Evolutionary conservation across 2,329 filamentous ascomycete genomes (phyloP), one percentile per base, ranked within the genome.

Genomic region (Neofusicoccum laricinum): DNA sequence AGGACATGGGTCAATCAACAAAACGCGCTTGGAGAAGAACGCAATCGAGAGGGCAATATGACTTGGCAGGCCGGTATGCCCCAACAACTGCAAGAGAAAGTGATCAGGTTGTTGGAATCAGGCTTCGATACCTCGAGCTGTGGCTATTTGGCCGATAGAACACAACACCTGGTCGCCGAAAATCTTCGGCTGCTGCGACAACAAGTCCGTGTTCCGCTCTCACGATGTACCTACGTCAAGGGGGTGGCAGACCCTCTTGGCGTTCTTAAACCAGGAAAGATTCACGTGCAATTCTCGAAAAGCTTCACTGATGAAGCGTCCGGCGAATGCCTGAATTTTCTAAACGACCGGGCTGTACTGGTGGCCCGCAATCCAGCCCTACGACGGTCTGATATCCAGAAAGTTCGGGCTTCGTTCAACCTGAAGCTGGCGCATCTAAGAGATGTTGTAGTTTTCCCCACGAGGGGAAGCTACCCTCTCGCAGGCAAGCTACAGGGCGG

Each of bases 371-470:
- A 87, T 1, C 91, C 91, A 0, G 87, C 90, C 0, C 86, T 92
- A 70, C 85, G 88, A 21, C 80, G 82, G 0, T 91, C 87, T 32
- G 91, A 95, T 66, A 86, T 94, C 0, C 91, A 93, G 69, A 89
- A 84, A 63, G 75, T 81, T 1, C 73, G 71, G 36, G 81, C 82
- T 0, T 79, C 85, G 0, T 82, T 77, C 68, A 81, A 82, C n/a
- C 81, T 82, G 0, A 82, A 87, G 46, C 77, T 94, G 0, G 85
- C 88, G 2, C 84, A 86, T 2, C 76, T 97, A 0, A 90, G 90
- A 66, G 90, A 97, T 69, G 88, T 97, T 1, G 82, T 95, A 14
- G 84, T 97, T 0, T 97, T 98, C 68, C 82, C 91, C 0, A 81
- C 80, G 0, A 85, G 83, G 65, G 90, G 90, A 0, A 72, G 82